Base-by-base conservation (phyloP, 23 red algal species). In the Gracilaria domingensis region DNA sequence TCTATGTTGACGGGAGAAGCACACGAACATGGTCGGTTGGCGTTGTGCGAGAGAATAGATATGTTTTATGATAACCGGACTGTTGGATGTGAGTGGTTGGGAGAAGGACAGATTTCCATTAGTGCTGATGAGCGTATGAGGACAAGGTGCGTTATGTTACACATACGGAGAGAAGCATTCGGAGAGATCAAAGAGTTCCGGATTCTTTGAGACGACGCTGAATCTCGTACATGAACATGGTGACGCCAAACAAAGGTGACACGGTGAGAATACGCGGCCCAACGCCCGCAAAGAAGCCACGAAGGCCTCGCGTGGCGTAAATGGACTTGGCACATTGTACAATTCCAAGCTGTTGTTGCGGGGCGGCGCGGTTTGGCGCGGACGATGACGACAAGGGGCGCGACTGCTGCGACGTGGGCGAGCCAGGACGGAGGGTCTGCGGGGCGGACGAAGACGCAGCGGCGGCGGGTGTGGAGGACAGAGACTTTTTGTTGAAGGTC, bases 191-290 rank as follows among this genome's bases (percentile, higher is more conserved):
- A 3, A 90, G 25, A 55, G 51, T 71, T 28, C 87, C 87, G 8
- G 87, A 90, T 54, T 30, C 87, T 59, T 80, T 80, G 13, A 98
- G 83, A 25, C 96, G 78, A 44, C 90, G 88, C 79, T 98, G 96
- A 21, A 95, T 58, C 39, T 98, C 96, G 67, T 95, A 98, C 45
- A 95, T 93, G 38, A 93, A 90, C 47, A 98, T 40, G 11, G 96
- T 95, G 66, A 98, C 95, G 11, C 93, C 96, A 70, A 98, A 98
- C 60, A 98, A 79, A 8, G 96, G 96, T 17, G 84, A 87, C 36
- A 98, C 86, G 56, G 95, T 98, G 16, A 95, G 61, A 8, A 93
- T 44, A 34, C 96, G 84, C 50, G 96, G 90, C 36, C 86, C 84
- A 44, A 94, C 89, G 36, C 96, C 96, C 16, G 81, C 75, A 54